A percentile compares a stretch with the other conserved stretches of the same genome.
Conservation (phyloP, 2,329 filamentous ascomycete genomes). For the Calonectria montana region DNA sequence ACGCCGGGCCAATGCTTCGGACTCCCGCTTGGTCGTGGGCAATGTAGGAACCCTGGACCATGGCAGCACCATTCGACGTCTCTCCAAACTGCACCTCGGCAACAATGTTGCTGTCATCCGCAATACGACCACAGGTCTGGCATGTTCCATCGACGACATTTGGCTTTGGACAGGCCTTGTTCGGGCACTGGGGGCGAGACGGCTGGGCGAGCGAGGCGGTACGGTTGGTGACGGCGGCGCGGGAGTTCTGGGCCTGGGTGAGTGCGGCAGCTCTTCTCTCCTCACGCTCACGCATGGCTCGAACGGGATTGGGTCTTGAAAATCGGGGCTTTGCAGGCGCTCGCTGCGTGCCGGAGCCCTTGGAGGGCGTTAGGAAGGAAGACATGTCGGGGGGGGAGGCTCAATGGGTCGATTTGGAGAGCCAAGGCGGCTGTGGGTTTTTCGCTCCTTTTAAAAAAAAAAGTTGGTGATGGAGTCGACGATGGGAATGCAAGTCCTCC, state of each 20-base stretch:
- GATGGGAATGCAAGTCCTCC: conserved; percentile 4
- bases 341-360: conserved; percentile 43
- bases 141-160: conserved; percentile 77
- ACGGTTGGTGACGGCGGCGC: conserved; percentile 46
- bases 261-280: conserved; percentile 55
- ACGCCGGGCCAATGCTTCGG: conserved; percentile 73
- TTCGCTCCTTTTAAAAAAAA: background rate
- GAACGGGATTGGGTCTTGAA: conserved; percentile 58
- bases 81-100: conserved; percentile 94
- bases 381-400: conserved; percentile 53
- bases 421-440: background rate
- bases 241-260: conserved; percentile 41
- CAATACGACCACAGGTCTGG: conserved; percentile 84
- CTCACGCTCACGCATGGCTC: conserved; percentile 64
- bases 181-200: conserved; percentile 63
- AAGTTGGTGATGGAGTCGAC: background rate
- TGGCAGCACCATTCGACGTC: conserved; percentile 83
- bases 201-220: conserved; percentile 48
- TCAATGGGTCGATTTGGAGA: background rate
- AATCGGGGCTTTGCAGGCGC: conserved; percentile 53
- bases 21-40: conserved; percentile 87
- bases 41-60: conserved; percentile 91
- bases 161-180: conserved; percentile 69
- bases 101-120: conserved; percentile 89
- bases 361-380: conserved; percentile 57